Percentiles rank a stretch among this genome's conserved stretches.
Evolutionary conservation across 331 rosid species (phyloP).

Genomic region (Dryas integrifolia): DNA sequence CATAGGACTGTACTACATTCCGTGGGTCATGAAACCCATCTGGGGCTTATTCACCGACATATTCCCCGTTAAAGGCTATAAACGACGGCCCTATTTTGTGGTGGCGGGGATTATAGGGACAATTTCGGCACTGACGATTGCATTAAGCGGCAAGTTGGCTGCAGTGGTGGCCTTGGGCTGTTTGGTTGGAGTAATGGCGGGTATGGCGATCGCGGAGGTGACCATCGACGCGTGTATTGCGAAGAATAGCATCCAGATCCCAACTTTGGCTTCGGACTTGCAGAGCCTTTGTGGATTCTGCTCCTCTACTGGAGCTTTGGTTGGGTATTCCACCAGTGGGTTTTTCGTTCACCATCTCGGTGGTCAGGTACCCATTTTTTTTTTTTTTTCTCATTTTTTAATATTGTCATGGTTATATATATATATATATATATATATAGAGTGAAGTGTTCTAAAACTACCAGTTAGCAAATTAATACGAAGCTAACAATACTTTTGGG

Average conservation of each 20-base stretch:
- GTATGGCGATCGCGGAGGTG: slow-evolving; percentile 64
- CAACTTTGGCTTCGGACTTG: slow-evolving; percentile 58
- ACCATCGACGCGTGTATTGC: slow-evolving; percentile 79
- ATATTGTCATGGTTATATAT: too few relatives aligned
- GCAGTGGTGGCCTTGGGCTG: slow-evolving; percentile 37
- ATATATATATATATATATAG: too few relatives aligned
- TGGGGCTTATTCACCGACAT: slow-evolving; percentile 75
- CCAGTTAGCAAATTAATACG: too few relatives aligned
- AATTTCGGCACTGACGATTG: slow-evolving; percentile 32
- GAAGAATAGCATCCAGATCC: slow-evolving; percentile 54
- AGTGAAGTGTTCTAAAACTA: too few relatives aligned
- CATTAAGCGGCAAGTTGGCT: slow-evolving; percentile 18
- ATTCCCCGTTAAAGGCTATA: slow-evolving; percentile 48
- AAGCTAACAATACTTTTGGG: too few relatives aligned
- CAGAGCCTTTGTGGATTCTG: slow-evolving; percentile 65
- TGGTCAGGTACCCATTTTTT: slow-evolving; percentile 42
- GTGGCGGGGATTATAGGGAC: slow-evolving; percentile 47
- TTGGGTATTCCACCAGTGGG: slow-evolving; percentile 58
- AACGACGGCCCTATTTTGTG: slow-evolving; percentile 54
- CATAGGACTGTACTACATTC: slow-evolving; percentile 53
- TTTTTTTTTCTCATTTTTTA: not conserved
- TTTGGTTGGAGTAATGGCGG: slow-evolving; percentile 48
- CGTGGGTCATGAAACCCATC: slow-evolving; percentile 67
- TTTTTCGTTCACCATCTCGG: slow-evolving; percentile 64
- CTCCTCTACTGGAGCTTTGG: slow-evolving; percentile 52